These are phyloP conservation scores for Aegilops umbellulata DNA, from an alignment of 176 grass and related monocot genomes.

Conservation along the genomic window DNA sequence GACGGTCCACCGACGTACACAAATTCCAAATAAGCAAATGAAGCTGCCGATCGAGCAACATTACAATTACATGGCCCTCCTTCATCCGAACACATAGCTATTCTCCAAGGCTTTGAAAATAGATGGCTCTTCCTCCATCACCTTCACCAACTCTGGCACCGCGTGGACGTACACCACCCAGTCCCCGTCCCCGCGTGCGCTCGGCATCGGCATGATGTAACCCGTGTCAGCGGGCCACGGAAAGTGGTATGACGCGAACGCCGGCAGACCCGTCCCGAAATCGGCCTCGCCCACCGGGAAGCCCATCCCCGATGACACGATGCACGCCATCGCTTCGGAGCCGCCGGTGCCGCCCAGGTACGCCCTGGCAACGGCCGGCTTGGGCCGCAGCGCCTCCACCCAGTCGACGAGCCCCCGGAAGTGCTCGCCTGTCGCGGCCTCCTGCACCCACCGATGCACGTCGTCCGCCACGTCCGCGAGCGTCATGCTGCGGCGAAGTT, in stretches of 20 bases:
- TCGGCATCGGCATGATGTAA: constrained; percentile 9
- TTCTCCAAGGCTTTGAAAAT: constrained; percentile 35
- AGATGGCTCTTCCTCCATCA: constrained; percentile 53
- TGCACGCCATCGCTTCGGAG: neutral
- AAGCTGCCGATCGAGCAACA: neutral
- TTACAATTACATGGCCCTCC: neutral
- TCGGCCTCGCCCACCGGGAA: neutral
- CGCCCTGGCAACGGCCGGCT: neutral
- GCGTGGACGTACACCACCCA: constrained; percentile 76
- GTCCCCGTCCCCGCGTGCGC: neutral
- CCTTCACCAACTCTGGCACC: constrained; percentile 26
- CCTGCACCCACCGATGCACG: constrained; percentile 30
- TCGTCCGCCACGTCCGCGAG: constrained; percentile 48
- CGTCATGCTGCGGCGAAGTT: constrained; percentile 1
- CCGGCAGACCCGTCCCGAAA: neutral
- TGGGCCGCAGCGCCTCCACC: constrained; percentile 9
- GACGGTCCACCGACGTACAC: neutral
- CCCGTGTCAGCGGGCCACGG: neutral
- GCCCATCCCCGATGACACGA: constrained; percentile 9
- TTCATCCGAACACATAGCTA: constrained; percentile 43
- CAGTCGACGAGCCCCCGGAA: neutral
- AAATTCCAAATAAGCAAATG: neutral
- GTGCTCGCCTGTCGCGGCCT: neutral
- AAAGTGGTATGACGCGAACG: neutral
- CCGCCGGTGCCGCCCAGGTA: neutral